A percentile compares a stretch with the other conserved stretches of the same genome.
These are phyloP conservation scores for Nidula microcarpa DNA, from an alignment of 768 basidiomycete genomes.

Conservation along the genomic window DNA sequence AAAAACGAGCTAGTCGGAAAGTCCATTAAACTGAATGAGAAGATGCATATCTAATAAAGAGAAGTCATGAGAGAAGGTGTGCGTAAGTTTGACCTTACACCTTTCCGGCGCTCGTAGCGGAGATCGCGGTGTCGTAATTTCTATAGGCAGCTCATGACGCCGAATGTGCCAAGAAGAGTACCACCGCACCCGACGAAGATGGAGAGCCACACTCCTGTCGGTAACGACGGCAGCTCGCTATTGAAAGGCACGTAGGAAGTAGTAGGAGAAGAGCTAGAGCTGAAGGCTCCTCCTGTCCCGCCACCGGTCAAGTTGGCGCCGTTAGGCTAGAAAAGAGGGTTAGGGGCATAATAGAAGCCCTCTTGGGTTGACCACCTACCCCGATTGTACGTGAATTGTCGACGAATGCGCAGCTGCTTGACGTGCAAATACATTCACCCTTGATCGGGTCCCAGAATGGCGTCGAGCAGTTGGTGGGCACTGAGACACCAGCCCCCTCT, in stretches of 20 bases:
- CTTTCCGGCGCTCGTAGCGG: neutral
- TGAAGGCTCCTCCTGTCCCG: constrained; percentile 36
- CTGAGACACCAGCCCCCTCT: constrained; percentile 22
- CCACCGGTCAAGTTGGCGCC: constrained; percentile 70
- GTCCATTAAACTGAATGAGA: neutral
- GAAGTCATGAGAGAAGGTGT: neutral
- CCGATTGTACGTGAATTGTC: constrained; percentile 66
- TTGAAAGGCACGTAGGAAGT: constrained; percentile 51
- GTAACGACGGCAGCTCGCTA: constrained; percentile 21
- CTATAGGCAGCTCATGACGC: constrained; percentile 6
- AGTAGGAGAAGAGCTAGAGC: constrained; percentile 11
- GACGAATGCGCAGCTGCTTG: constrained; percentile 52
- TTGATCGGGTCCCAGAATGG: constrained; percentile 79
- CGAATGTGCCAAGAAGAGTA: constrained; percentile 28
- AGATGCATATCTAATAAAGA: neutral
- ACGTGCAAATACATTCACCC: constrained; percentile 61
- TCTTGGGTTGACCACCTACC: constrained; percentile 30
- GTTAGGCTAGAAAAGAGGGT: constrained; percentile 42
- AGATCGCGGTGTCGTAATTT: neutral
- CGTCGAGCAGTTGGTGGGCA: constrained; percentile 70
- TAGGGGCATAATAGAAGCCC: neutral
- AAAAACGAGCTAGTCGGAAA: neutral
- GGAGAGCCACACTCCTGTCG: constrained; percentile 28
- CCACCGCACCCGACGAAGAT: constrained; percentile 32
- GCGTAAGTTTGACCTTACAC: neutral